phyloP scores from a whole-genome alignment of 108 stramenopile genomes.

The Mayamaea pseudoterrestris region DNA sequence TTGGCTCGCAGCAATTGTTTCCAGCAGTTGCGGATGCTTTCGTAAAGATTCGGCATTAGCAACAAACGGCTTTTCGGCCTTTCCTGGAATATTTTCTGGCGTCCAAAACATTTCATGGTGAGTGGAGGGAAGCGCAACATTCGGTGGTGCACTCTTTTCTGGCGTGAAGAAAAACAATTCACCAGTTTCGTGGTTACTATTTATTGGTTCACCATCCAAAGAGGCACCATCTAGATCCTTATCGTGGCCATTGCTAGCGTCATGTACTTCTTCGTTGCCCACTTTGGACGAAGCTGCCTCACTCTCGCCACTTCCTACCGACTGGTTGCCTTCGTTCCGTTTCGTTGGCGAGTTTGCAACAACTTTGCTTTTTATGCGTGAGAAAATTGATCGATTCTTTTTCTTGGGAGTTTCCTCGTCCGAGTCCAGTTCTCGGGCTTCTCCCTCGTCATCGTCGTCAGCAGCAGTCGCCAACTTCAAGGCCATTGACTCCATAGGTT shows the following conservation, averaged over 20 bases:
- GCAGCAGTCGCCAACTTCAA: slow-evolving; percentile 3
- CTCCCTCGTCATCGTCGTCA: not conserved
- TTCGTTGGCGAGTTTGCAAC: too few relatives aligned
- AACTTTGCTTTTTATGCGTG: slow-evolving; percentile 7
- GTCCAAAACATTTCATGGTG: not conserved
- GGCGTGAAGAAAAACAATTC: too few relatives aligned
- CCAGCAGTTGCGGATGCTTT: slow-evolving; percentile 40
- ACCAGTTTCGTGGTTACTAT: too few relatives aligned
- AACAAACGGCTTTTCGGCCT: not conserved
- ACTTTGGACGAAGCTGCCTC: too few relatives aligned
- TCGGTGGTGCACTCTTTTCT: slow-evolving; percentile 2
- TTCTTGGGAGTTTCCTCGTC: not conserved
- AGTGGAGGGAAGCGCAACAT: slow-evolving; percentile 2
- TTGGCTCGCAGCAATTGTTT: slow-evolving; percentile 48
- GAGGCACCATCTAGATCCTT: too few relatives aligned
- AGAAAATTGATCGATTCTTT: not conserved
- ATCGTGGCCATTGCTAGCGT: too few relatives aligned
- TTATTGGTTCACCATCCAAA: too few relatives aligned
- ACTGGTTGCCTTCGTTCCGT: too few relatives aligned
- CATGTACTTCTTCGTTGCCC: too few relatives aligned
- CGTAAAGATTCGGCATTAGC: slow-evolving; percentile 24
- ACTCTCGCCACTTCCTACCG: too few relatives aligned
- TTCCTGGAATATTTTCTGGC: not conserved
- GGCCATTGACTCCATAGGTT: slow-evolving; percentile 6
- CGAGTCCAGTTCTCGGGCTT: not conserved